Percentiles rank a stretch among this genome's conserved stretches.
Evolutionary conservation across 768 basidiomycete genomes (phyloP).

Genomic region (Rickenella mellea): DNA sequence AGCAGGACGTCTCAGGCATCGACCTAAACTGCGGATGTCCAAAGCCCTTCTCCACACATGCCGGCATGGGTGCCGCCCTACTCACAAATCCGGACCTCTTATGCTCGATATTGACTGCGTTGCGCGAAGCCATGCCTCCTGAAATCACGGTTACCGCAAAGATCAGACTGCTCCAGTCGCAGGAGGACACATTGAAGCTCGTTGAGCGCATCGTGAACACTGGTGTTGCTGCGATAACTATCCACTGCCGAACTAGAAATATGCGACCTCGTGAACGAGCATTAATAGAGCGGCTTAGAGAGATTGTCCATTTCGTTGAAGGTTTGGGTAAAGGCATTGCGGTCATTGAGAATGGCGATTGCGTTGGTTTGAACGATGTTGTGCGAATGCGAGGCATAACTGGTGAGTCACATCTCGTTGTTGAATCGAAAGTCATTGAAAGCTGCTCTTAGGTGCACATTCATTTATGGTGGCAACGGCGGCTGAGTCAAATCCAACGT

Average conservation of each 20-base stretch:
- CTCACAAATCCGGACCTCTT: slow-evolving; percentile 87
- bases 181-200: slow-evolving; percentile 84
- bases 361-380: slow-evolving; percentile 68
- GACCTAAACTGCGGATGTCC: slow-evolving; percentile 99
- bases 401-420: slow-evolving; percentile 32
- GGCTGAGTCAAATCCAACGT: slow-evolving; percentile 86
- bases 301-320: slow-evolving; percentile 81
- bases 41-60: slow-evolving; percentile 87
- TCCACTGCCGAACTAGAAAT: slow-evolving; percentile 89
- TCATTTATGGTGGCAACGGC: slow-evolving; percentile 96
- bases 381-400: slow-evolving; percentile 66
- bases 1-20: slow-evolving; percentile 84
- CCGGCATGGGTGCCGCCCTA: slow-evolving; percentile 95
- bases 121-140: slow-evolving; percentile 62
- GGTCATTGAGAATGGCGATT: slow-evolving; percentile 92
- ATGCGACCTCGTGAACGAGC: slow-evolving; percentile 84
- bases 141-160: slow-evolving; percentile 89
- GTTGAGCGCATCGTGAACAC: slow-evolving; percentile 82
- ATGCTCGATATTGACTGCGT: slow-evolving; percentile 75
- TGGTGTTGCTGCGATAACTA: slow-evolving; percentile 81
- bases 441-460: slow-evolving; percentile 49
- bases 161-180: slow-evolving; percentile 79
- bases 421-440: neutral
- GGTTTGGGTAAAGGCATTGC: slow-evolving; percentile 69
- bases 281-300: slow-evolving; percentile 63